Percentiles rank a stretch among this genome's conserved stretches.
phyloP scores from a whole-genome alignment of 768 basidiomycete species.

The Suillus occidentalis region DNA sequence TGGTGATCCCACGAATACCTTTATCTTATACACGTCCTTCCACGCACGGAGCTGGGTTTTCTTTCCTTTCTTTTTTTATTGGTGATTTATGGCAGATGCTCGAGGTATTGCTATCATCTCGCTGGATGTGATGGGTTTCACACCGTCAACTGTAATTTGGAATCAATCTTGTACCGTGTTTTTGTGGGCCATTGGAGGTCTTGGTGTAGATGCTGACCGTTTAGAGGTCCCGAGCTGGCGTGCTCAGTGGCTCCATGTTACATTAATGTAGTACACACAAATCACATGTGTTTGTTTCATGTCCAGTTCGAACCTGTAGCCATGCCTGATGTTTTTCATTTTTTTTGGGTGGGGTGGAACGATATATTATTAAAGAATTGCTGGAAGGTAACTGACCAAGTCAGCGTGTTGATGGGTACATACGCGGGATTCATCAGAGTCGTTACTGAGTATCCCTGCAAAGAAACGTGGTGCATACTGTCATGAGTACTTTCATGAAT shows the following conservation, averaged over 20 bases:
- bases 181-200: neutral
- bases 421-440: neutral
- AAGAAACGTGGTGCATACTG: neutral
- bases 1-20: slow-evolving; percentile 19
- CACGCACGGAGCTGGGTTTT: slow-evolving; percentile 14
- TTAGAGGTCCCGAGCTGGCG: neutral
- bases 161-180: neutral
- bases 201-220: neutral
- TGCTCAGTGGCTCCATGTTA: neutral
- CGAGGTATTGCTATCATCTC: neutral
- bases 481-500: neutral
- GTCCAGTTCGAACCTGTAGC: neutral
- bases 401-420: neutral
- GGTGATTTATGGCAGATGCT: neutral
- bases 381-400: neutral
- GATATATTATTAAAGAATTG: neutral
- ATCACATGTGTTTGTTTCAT: neutral
- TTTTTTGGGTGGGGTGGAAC: neutral
- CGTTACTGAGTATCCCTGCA: neutral
- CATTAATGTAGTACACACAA: neutral
- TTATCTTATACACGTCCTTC: slow-evolving; percentile 1
- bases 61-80: slow-evolving; percentile 4
- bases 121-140: neutral
- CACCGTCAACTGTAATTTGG: neutral
- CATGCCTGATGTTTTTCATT: neutral